A percentile compares a stretch with the other conserved stretches of the same genome.
These are phyloP conservation scores for Dipteronia sinensis DNA, from an alignment of 345 rosid genomes.

Conservation along the genomic window DNA sequence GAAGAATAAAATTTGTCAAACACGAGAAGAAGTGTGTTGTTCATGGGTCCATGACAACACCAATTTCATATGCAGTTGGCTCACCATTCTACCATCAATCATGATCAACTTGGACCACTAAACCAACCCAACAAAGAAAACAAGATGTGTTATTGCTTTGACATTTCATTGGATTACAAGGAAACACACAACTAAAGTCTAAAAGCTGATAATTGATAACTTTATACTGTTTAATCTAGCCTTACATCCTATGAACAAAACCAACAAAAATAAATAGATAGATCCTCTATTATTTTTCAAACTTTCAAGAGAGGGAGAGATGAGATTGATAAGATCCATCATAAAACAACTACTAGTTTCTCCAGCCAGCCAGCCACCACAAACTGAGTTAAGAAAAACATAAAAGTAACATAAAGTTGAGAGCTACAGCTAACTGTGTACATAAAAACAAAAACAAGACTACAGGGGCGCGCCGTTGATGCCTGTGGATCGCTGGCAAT, in stretches of 20 bases:
- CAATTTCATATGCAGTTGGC: background rate
- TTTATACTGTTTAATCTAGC: background rate
- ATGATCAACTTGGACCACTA: background rate
- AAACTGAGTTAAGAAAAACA: background rate
- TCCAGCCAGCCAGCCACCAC: background rate
- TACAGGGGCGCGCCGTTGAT: background rate
- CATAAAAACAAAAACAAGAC: background rate
- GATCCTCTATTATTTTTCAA: background rate
- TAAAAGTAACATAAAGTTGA: conserved; percentile 6
- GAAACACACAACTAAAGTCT: background rate
- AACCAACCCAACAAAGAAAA: background rate
- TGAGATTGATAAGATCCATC: background rate
- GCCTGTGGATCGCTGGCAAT: background rate
- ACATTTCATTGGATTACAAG: background rate
- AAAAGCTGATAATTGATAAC: too few relatives aligned
- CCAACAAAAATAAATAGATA: background rate
- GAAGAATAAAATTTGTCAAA: background rate
- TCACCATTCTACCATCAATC: background rate
- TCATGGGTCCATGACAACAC: background rate
- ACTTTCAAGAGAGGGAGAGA: background rate
- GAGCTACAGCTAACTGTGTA: conserved; percentile 3
- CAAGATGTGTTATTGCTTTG: background rate
- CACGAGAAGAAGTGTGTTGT: background rate
- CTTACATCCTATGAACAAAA: background rate
- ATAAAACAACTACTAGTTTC: background rate